These are phyloP conservation scores for Gyrodon lividus DNA, from an alignment of 768 basidiomycete species.

Conservation along the genomic window DNA sequence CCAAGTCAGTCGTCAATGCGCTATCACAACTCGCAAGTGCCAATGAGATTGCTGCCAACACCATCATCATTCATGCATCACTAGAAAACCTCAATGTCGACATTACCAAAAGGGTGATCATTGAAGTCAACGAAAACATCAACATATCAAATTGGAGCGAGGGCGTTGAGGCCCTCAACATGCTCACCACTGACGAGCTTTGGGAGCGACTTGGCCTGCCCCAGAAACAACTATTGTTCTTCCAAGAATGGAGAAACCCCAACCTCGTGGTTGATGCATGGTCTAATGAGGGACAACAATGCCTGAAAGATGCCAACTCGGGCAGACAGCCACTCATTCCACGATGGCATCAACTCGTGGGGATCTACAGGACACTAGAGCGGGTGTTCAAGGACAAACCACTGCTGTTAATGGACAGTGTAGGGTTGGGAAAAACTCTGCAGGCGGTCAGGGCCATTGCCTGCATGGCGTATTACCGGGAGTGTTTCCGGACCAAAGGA, in stretches of 20 bases:
- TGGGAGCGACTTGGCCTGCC: too few species aligned
- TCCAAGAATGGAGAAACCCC: constrained; percentile 2
- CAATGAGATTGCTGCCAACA: too few species aligned
- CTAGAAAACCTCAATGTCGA: too few species aligned
- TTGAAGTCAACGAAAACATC: too few species aligned
- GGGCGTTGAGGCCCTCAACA: too few species aligned
- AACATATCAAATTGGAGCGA: too few species aligned
- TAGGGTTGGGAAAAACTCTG: constrained; percentile 21
- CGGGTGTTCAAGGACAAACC: constrained; percentile 2
- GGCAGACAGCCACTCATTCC: background rate
- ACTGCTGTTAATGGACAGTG: constrained; percentile 21
- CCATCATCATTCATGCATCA: too few species aligned
- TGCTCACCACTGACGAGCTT: too few species aligned
- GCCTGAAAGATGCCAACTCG: background rate
- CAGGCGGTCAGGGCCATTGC: constrained; percentile 16
- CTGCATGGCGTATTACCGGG: constrained; percentile 1
- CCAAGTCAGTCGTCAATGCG: too few species aligned
- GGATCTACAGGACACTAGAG: constrained; percentile 14
- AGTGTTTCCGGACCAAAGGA: background rate
- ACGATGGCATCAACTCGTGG: constrained; percentile 20
- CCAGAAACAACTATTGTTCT: constrained; percentile 2
- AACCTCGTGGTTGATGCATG: constrained; percentile 4
- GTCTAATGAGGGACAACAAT: constrained; percentile 3
- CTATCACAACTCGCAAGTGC: too few species aligned
- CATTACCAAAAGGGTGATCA: too few species aligned